Evolutionary conservation across 768 basidiomycete genomes (phyloP).

Genomic region (Lyophyllum atratum): DNA sequence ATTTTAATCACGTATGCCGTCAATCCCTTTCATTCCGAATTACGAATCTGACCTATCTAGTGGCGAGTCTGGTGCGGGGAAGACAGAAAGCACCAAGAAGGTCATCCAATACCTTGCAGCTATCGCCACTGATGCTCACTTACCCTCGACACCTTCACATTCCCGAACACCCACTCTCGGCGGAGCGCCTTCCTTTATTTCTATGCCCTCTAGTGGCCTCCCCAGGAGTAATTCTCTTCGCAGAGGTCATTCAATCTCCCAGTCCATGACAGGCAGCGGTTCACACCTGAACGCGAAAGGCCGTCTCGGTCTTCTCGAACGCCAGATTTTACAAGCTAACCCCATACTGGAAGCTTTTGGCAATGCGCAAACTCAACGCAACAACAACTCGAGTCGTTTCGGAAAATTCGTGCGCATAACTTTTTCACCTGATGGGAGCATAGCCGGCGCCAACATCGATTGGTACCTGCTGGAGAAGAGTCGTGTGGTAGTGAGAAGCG

Average conservation of each 20-base stretch:
- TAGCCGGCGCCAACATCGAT: constrained; percentile 96
- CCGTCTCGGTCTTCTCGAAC: constrained; percentile 85
- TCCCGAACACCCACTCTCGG: constrained; percentile 67
- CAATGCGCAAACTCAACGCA: constrained; percentile 96
- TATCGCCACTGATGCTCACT: constrained; percentile 83
- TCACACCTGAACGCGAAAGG: constrained; percentile 61
- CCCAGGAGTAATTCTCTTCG: constrained; percentile 67
- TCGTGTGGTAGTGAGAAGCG: constrained; percentile 84
- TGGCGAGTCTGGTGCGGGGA: constrained; percentile 98
- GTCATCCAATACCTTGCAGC: constrained; percentile 99
- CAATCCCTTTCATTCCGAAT: neutral
- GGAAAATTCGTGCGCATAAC: constrained; percentile 97
- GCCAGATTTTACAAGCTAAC: constrained; percentile 96
- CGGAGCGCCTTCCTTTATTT: constrained; percentile 44
- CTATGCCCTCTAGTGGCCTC: constrained; percentile 67
- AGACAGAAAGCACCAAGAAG: constrained; percentile 99
- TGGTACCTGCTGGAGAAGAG: constrained; percentile 99
- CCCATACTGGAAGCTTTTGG: constrained; percentile 98
- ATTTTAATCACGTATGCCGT: constrained; percentile 91
- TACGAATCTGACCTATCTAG: constrained; percentile 39
- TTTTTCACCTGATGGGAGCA: constrained; percentile 91
- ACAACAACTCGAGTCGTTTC: constrained; percentile 98
- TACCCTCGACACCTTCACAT: constrained; percentile 57
- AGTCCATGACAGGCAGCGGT: constrained; percentile 45
- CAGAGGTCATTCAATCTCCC: constrained; percentile 49